These are phyloP conservation scores for Pyrus betulifolia DNA, from an alignment of 306 rosid genomes.

Conservation along the genomic window DNA sequence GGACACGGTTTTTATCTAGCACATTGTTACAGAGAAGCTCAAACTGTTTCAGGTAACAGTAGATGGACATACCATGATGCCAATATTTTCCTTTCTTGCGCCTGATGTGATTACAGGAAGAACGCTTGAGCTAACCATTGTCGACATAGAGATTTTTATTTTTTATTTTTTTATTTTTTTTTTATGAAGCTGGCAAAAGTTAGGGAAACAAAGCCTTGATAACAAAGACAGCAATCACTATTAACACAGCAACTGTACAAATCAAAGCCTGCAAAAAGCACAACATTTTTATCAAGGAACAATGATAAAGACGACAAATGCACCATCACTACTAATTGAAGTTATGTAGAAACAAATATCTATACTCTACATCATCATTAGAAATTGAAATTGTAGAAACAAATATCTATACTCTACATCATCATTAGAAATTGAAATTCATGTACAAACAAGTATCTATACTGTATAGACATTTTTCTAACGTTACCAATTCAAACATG, in stretches of 20 bases:
- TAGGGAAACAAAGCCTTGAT: constrained; percentile 5
- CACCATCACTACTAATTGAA: neutral
- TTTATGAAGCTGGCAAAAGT: neutral
- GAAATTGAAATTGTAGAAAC: neutral
- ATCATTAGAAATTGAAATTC: too few relatives aligned
- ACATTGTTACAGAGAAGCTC: constrained; percentile 9
- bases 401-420: neutral
- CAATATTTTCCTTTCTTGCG: neutral
- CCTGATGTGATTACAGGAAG: neutral
- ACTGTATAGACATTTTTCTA: neutral
- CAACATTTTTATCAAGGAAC: neutral
- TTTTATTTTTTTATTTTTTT: neutral
- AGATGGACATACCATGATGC: constrained; percentile 4
- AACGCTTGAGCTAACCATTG: constrained; percentile 16
- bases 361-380: neutral
- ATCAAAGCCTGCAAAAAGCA: constrained; percentile 53
- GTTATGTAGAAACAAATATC: neutral
- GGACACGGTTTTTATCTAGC: neutral
- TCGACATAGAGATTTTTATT: constrained; percentile 7
- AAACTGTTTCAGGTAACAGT: constrained; percentile 3
- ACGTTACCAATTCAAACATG: neutral
- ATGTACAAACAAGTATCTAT: neutral
- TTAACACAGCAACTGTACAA: constrained; percentile 40
- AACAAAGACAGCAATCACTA: constrained; percentile 24
- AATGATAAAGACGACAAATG: neutral